Base-by-base conservation (phyloP, 2,329 filamentous ascomycete genomes). In the Septoria petroselini region DNA sequence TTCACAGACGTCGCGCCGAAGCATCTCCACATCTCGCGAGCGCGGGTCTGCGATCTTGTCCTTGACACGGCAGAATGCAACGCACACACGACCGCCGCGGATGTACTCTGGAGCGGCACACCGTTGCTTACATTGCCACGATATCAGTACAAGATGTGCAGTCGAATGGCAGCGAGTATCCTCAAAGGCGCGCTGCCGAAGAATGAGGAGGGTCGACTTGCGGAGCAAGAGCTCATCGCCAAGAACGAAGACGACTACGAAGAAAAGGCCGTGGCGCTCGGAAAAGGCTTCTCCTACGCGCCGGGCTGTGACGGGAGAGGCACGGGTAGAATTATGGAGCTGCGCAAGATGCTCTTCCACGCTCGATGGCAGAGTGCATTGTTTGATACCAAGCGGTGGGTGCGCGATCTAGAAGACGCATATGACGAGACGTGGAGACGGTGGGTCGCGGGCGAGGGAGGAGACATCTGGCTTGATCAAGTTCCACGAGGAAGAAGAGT, bases 141-240 rank as follows among this genome's bases (percentile, higher is more conserved):
- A 29, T 96, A 97, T 68, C 81, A 86, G 42, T 96, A 96, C 72
- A 98, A 98, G 71, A 98, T 98, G 93, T 98, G 93, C 70, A 95
- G 89, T 35, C 86, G 93, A 46, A 98, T 98, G 86, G 93, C 91
- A 5, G 91, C 93, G 5, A 95, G 89, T 8, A 97, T 98, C 49
- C 77, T 98, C 23, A 87, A 83, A 57, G 93, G 93, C 12, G 93
- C 93, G 0, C 73, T 98, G 3, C 93, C 93, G 0, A 85, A 83
- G 58, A 77, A 55, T 25, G 71, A 75, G 1, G 81, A 82, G n/a
- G 90, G 91, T 2, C 71, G 73, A 5, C 74, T 73, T 50, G 87
- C 86, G 0, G 85, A 85, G 0, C 68, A 71, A 14, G 89, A 96
- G 50, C 76, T 98, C 23, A 89, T 95, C 49, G 88, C 86, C 0